A percentile compares a stretch with the other conserved stretches of the same genome.
phyloP scores from a whole-genome alignment of 345 rosid species.

The Reutealis trisperma region DNA sequence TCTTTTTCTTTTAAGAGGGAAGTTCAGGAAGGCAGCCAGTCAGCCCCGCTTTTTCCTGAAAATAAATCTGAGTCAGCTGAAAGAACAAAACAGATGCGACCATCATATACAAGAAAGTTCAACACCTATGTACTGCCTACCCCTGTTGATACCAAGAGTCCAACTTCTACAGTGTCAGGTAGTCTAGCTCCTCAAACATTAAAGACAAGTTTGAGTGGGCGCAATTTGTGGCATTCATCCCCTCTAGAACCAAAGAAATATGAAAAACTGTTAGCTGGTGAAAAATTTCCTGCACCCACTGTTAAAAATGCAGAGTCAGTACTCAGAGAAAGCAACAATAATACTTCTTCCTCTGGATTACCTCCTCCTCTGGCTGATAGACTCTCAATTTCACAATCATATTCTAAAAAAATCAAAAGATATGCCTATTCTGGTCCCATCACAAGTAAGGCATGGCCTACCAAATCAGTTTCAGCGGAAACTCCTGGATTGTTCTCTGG shows the following conservation, averaged over 20 bases:
- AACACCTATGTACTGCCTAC: constrained; percentile 32
- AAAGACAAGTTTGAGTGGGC: constrained; percentile 23
- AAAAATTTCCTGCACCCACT: constrained; percentile 45
- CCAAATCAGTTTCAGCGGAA: constrained; percentile 11
- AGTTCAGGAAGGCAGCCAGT: constrained; percentile 28
- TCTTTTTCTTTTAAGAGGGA: constrained; percentile 44
- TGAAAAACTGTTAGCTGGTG: constrained; percentile 35
- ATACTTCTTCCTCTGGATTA: constrained; percentile 12
- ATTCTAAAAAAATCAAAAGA: constrained; percentile 25
- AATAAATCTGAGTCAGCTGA: constrained; percentile 15
- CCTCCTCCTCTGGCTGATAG: constrained; percentile 32
- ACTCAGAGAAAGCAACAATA: constrained; percentile 60
- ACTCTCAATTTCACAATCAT: constrained; percentile 18
- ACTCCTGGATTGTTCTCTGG: constrained; percentile 62
- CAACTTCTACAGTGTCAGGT: constrained; percentile 38
- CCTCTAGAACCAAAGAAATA: constrained; percentile 23
- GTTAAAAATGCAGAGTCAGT: constrained; percentile 35
- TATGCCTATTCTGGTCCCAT: constrained; percentile 34
- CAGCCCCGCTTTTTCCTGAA: constrained; percentile 34
- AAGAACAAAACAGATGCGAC: constrained; percentile 11
- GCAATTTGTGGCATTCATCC: constrained; percentile 27
- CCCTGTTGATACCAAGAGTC: constrained; percentile 46
- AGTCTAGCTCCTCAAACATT: constrained; percentile 15
- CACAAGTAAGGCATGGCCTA: constrained; percentile 23
- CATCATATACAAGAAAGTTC: constrained; percentile 20